Percentiles rank a stretch among this genome's conserved stretches.
Conservation (phyloP, 768 basidiomycete species). For the Collybia nuda region DNA sequence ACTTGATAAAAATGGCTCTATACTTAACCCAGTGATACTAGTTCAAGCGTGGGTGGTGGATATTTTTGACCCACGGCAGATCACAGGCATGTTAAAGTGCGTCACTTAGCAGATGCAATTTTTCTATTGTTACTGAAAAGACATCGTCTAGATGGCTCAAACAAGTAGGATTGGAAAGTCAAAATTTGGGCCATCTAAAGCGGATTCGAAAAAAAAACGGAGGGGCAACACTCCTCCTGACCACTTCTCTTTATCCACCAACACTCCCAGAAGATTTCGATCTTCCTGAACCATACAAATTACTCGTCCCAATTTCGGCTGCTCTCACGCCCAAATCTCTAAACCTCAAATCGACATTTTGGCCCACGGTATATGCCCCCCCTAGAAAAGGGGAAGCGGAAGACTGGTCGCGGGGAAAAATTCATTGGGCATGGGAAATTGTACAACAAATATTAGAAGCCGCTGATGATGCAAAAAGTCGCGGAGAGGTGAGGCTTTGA, state of each 20-base stretch:
- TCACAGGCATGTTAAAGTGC: slow-evolving; percentile 64
- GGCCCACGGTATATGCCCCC: slow-evolving; percentile 83
- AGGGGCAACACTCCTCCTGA: slow-evolving; percentile 56
- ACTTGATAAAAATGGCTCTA: background rate
- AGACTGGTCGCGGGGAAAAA: slow-evolving; percentile 63
- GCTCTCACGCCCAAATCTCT: slow-evolving; percentile 72
- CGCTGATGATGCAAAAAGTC: slow-evolving; percentile 42
- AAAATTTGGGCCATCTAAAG: slow-evolving; percentile 72
- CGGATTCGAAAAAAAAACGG: slow-evolving; percentile 60
- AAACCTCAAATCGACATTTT: slow-evolving; percentile 65
- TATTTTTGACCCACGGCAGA: slow-evolving; percentile 59
- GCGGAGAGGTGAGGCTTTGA: slow-evolving; percentile 57
- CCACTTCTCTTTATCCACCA: slow-evolving; percentile 39
- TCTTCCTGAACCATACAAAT: slow-evolving; percentile 52
- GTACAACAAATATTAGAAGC: slow-evolving; percentile 51
- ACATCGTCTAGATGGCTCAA: slow-evolving; percentile 62
- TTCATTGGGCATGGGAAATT: slow-evolving; percentile 76
- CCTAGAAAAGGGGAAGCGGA: slow-evolving; percentile 65
- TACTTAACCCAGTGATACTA: slow-evolving; percentile 19
- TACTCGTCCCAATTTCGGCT: slow-evolving; percentile 62
- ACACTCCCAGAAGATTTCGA: slow-evolving; percentile 45
- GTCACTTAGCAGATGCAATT: slow-evolving; percentile 10
- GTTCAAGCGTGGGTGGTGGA: slow-evolving; percentile 80
- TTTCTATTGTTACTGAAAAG: background rate
- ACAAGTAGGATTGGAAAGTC: slow-evolving; percentile 55